phyloP scores from a whole-genome alignment of 1,284 basidiomycete genomes.

The Papiliotrema flavescens region DNA sequence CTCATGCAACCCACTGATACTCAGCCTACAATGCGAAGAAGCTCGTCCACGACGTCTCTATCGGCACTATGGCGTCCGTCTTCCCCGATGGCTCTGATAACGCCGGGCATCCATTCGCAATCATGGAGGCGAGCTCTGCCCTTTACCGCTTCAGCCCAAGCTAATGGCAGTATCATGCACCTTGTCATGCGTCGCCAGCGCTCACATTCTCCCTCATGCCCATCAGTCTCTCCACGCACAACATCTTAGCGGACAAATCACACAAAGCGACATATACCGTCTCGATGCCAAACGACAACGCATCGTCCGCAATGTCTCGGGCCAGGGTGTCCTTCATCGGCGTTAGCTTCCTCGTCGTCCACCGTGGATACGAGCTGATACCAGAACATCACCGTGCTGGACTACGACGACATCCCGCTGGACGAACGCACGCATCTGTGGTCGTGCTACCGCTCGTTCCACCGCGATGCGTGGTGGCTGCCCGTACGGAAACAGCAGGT shows the following conservation, averaged over 20 bases:
- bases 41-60: conserved; percentile 25
- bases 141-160: conserved; percentile 35
- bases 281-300: conserved; percentile 48
- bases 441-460: conserved; percentile 35
- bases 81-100: conserved; percentile 32
- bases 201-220: conserved; percentile 62
- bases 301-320: conserved; percentile 43
- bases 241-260: conserved; percentile 53
- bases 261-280: conserved; percentile 59
- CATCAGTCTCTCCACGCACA: conserved; percentile 60
- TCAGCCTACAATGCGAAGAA: conserved; percentile 23
- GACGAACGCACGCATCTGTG: conserved; percentile 21
- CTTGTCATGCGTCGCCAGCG: conserved; percentile 59
- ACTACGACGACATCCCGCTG: conserved; percentile 15
- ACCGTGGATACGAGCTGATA: background rate
- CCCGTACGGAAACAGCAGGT: conserved; percentile 23
- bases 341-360: conserved; percentile 26
- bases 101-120: conserved; percentile 56
- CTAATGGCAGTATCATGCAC: conserved; percentile 48
- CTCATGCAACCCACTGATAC: background rate
- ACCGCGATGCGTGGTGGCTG: conserved; percentile 47
- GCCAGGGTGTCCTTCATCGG: conserved; percentile 60
- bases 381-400: conserved; percentile 40
- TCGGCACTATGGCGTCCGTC: conserved; percentile 42
- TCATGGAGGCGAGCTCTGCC: conserved; percentile 60